Base-by-base conservation (phyloP, 1,139 yeast species). In the Diutina siamensis region DNA sequence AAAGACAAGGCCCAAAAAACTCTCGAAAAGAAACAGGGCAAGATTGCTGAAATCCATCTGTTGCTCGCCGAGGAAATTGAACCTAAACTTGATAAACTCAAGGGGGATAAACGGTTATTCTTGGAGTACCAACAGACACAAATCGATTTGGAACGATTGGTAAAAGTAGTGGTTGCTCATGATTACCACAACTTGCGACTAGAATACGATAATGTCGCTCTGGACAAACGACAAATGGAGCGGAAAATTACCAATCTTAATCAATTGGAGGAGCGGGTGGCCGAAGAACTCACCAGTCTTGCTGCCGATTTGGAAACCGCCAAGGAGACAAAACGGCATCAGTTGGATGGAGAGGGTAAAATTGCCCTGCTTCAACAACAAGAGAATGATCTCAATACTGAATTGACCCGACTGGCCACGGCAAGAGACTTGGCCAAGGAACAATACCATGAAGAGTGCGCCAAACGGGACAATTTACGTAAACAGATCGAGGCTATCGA, bases 1-100 rank as follows among this genome's bases (percentile, higher is more conserved):
- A 81, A 92, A 55, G 95, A 86, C 49, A 86, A 86, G 59, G 97
- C 97, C 0, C 83, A 86, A 57, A 81, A 85, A 58, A 87, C 95
- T 1, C 87, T 92, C 86, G 76, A 82, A 0, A 89, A 88, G 62
- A 92, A 92, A 58, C 96, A 92, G 53, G 76, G 83, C 19, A 88
- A 88, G 54, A 72, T 92, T 45, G 76, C 72, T 42, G 95, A 88
- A 59, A 89, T 88, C 45, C 72, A 86, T 53, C 72, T 74, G 38
- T 64, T 89, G 47, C 67, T 92, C 48, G 68, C 70, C 25, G 96
- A 89, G 57, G 97, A 92, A 61, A 89, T 94, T 50, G 95, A 86
- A 56, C 98, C 98, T 4, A 88, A 88, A 58, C 70, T 94, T 45
- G 94, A 84, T 48, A 83, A 83, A 55, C 69, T 89, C 48, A 72